Conservation (phyloP, 441 rosid genomes). For the Raphanus hybrid region DNA sequence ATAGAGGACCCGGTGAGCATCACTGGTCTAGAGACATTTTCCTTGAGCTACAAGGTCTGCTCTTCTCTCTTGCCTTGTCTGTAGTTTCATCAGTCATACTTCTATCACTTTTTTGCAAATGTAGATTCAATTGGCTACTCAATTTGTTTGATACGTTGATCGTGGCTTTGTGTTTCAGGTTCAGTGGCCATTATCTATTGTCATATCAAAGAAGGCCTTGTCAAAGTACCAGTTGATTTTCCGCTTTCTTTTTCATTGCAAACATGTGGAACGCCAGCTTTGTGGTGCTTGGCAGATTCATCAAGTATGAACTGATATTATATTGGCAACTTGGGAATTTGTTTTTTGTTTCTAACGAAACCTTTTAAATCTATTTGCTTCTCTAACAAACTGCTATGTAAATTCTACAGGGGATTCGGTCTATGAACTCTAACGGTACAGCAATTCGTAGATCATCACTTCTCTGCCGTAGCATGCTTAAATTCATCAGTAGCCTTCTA, state of each 20-base stretch:
- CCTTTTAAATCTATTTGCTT: too few species aligned
- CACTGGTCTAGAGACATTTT: constrained; percentile 96
- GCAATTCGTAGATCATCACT: constrained; percentile 88
- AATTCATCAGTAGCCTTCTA: constrained; percentile 89
- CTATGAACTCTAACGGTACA: constrained; percentile 73
- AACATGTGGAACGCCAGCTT: constrained; percentile 97
- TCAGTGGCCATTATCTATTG: constrained; percentile 95
- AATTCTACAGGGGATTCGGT: constrained; percentile 75
- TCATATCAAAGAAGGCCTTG: constrained; percentile 87
- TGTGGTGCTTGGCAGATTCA: constrained; percentile 98
- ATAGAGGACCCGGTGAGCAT: constrained; percentile 74
- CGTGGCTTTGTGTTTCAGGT: constrained; percentile 61
- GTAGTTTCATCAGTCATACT: constrained; percentile 12
- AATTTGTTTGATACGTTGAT: constrained; percentile 8
- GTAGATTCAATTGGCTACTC: background rate
- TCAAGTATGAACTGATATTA: constrained; percentile 64
- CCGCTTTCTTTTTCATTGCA: constrained; percentile 91
- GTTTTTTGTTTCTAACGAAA: background rate
- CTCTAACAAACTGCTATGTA: constrained; percentile 30
- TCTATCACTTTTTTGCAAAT: background rate
- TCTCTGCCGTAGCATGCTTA: constrained; percentile 98
- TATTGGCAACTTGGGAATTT: background rate
- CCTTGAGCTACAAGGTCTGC: constrained; percentile 91
- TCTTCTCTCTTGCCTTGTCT: constrained; percentile 20
- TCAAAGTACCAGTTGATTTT: constrained; percentile 92